A percentile compares a stretch with the other conserved stretches of the same genome.
Conservation (phyloP, 768 basidiomycete genomes). For the Paxillus rubicundulus region DNA sequence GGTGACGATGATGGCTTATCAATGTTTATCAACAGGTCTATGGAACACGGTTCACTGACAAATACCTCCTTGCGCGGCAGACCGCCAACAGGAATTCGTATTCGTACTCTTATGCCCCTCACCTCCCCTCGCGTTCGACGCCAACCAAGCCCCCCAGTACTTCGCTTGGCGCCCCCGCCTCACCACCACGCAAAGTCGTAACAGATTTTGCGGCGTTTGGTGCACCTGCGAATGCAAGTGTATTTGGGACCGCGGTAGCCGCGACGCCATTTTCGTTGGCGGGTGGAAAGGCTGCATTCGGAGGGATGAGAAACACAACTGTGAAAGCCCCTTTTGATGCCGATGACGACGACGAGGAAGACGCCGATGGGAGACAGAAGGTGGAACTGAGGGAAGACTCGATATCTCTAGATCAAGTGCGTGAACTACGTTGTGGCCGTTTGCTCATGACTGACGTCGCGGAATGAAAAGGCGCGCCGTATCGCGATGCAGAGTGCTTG, state of each 20-base stretch:
- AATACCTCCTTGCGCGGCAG: conserved; percentile 80
- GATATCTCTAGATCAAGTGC: conserved; percentile 91
- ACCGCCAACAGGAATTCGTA: conserved; percentile 50
- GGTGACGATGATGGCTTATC: conserved; percentile 5
- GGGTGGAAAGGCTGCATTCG: conserved; percentile 82
- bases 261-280: conserved; percentile 78
- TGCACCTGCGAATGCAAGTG: conserved; percentile 67
- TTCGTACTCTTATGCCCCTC: conserved; percentile 53
- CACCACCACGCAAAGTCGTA: conserved; percentile 85
- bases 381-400: conserved; percentile 79
- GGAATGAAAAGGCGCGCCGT: conserved; percentile 58
- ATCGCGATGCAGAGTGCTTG: conserved; percentile 91
- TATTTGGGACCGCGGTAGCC: conserved; percentile 81
- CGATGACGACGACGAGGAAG: conserved; percentile 80
- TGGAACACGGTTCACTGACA: conserved; percentile 96
- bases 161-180: conserved; percentile 34
- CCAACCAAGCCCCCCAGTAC: conserved; percentile 36
- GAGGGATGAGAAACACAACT: conserved; percentile 57
- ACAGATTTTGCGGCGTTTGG: conserved; percentile 87
- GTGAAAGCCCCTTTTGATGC: conserved; percentile 41
- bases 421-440: conserved; percentile 13
- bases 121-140: conserved; percentile 42
- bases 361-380: conserved; percentile 61
- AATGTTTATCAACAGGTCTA: conserved; percentile 57
- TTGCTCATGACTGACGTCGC: conserved; percentile 3